Conservation (phyloP, 768 basidiomycete species). For the Mycena filopes region DNA sequence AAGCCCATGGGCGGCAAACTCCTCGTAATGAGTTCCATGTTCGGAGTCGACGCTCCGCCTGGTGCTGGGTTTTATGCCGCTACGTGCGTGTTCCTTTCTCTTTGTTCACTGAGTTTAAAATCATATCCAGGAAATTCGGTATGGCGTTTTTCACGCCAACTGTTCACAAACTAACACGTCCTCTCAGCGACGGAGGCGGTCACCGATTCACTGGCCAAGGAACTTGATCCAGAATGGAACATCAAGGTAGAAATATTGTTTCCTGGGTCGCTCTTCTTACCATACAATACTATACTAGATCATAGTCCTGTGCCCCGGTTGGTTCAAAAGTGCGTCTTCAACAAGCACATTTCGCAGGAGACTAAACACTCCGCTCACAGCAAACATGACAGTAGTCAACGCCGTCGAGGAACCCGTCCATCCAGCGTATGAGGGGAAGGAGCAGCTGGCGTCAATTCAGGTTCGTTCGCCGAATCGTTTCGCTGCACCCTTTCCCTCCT, state of each 20-base stretch:
- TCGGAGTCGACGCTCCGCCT: constrained; percentile 42
- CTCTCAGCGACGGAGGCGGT: constrained; percentile 50
- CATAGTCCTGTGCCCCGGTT: constrained; percentile 30
- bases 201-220: constrained; percentile 48
- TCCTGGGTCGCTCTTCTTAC: not conserved
- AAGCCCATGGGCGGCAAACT: constrained; percentile 51
- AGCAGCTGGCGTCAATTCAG: constrained; percentile 34
- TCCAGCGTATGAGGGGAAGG: constrained; percentile 28
- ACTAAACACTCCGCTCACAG: constrained; percentile 1
- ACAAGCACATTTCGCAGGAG: not conserved
- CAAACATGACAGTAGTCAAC: constrained; percentile 33
- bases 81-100: constrained; percentile 24
- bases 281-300: constrained; percentile 3
- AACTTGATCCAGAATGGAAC: constrained; percentile 59
- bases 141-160: constrained; percentile 1
- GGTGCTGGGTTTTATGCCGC: constrained; percentile 42
- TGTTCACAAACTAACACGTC: not conserved
- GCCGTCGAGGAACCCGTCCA: constrained; percentile 27
- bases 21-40: constrained; percentile 48
- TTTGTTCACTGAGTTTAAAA: constrained; percentile 12
- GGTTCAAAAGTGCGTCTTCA: constrained; percentile 31
- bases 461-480: constrained; percentile 5
- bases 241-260: constrained; percentile 48
- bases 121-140: constrained; percentile 24
- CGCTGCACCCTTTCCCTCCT: too few relatives aligned